Evolutionary conservation across 805 yeast species (phyloP), one percentile per base, ranked within the genome.

Genomic region (Candida sphagnicola): DNA sequence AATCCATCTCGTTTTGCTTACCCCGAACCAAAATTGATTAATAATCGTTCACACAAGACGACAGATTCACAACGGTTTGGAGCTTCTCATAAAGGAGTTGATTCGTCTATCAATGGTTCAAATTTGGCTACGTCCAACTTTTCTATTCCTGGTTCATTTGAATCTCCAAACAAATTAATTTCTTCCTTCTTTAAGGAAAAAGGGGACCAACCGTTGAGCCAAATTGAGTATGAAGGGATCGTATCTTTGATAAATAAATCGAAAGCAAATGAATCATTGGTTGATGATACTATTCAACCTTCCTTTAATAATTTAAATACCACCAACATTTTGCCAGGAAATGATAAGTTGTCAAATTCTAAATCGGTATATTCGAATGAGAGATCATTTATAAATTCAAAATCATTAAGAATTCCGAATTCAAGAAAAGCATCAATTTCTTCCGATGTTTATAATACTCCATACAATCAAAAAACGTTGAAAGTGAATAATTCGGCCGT

Each of bases 221-320:
- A 81, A 17, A 68, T 85, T 31, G 95, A 87, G 56, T 74, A 80
- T 50, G 91, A 83, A 58, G 95, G 95, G n/a, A 91, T 86, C 1
- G 55, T 81, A 44, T 75, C 89, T 4, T 59, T 85, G n/a, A 48
- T 66, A 35, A 51, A 57, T 16, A 51, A 48, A 28, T 16, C 46
- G 1, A 37, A 31, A 18, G 33, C 41, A 1, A 34, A 38, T 18
- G 38, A 41, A 34, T 14, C 29, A 5, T 26, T 26, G 6, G 29
- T 26, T 5, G 29, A n/a, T 12, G 12, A 26, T 13, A 8, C 29
- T 10, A 13, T 8, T 12, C n/a, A 26, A 5, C 6, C 29, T 10
- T 12, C 29, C 6, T 26, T 26, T 26, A 12, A 8, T 8, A 16
- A 29, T 29, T 29, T 15, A n/a, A 29, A 13, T 5, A 5, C 30